These are phyloP conservation scores for Pythium sukuiense DNA, from an alignment of 352 stramenopile species.

Conservation along the genomic window DNA sequence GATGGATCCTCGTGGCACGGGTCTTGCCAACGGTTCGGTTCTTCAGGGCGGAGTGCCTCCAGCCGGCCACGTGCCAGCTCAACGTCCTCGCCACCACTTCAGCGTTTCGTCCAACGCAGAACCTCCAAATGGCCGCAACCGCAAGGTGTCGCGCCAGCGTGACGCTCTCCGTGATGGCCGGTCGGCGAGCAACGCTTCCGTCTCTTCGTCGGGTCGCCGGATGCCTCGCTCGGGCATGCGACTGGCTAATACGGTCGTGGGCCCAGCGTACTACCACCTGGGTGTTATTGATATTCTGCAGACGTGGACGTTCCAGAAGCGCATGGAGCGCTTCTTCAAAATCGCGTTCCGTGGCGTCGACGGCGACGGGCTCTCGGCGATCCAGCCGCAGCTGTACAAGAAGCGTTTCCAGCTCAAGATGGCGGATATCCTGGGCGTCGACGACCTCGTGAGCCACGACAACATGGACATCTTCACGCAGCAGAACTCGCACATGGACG, in stretches of 20 bases:
- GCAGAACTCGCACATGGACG: slow-evolving; percentile 89
- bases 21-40: slow-evolving; percentile 10
- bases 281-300: slow-evolving; percentile 92
- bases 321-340: slow-evolving; percentile 88
- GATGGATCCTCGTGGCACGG: slow-evolving; percentile 53
- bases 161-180: slow-evolving; percentile 41
- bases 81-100: slow-evolving; percentile 47
- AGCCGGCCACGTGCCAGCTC: not conserved
- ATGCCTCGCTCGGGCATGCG: slow-evolving; percentile 82
- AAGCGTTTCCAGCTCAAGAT: slow-evolving; percentile 87
- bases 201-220: slow-evolving; percentile 62
- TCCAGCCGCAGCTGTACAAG: slow-evolving; percentile 81
- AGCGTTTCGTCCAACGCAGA: slow-evolving; percentile 57
- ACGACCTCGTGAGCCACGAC: slow-evolving; percentile 59
- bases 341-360: slow-evolving; percentile 83
- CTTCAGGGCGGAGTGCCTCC: not conserved
- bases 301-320: slow-evolving; percentile 87
- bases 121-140: slow-evolving; percentile 16
- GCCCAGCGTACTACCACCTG: slow-evolving; percentile 88
- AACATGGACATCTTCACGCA: slow-evolving; percentile 62
- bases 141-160: slow-evolving; percentile 64
- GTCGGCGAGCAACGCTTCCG: slow-evolving; percentile 61
- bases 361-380: slow-evolving; percentile 80
- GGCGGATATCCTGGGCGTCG: slow-evolving; percentile 82
- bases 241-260: slow-evolving; percentile 72